Evolutionary conservation across 2,329 filamentous ascomycete genomes (phyloP), one percentile per base, ranked within the genome.

Genomic region (Taxawa tesnikishii): DNA sequence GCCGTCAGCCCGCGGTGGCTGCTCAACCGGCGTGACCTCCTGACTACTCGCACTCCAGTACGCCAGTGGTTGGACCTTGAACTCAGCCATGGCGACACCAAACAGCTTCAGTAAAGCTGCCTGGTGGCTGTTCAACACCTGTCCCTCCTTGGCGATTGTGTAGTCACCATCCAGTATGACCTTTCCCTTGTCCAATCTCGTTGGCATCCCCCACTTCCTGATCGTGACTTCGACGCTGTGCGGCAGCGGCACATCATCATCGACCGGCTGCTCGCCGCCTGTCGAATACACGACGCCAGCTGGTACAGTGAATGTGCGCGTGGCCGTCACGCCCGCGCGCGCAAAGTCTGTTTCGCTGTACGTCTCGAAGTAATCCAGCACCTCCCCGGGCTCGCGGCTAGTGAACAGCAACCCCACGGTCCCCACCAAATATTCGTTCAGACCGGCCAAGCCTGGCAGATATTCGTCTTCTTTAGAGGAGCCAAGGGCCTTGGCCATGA

Each of bases 401-500:
- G 85, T 94, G 66, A 93, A 88, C 45, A 98, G 69, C 24, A 98
- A 73, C 36, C 90, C 90, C 38, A 94, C 83, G 48, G 81, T 79
- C 50, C 90, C 90, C 45, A 68, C 61, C 31, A 96, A 68, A 65
- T 83, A 72, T 28, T 65, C 64, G 13, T 71, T 63, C 37, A 94
- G 74, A 41, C 64, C 61, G 54, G 83, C 68, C 49, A 90, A 74
- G 53, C 83, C 83, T 27, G 82, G 73, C 45, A 83, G 81, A 59
- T 82, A 73, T 61, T 87, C 83, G 49, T 83, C 80, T 24, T 50
- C 48, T 44, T 76, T 69, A 33, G 68, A 77, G 43, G 73, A 72
- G 53, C 90, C 90, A 15, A 98, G 79, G 36, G 90, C 87, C 62
- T 90, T 88, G 48, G 83, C 78, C 85, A 96, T 96, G 58, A 98